These are phyloP conservation scores for Lactarius evosmus DNA, from an alignment of 768 basidiomycete genomes.

Conservation along the genomic window DNA sequence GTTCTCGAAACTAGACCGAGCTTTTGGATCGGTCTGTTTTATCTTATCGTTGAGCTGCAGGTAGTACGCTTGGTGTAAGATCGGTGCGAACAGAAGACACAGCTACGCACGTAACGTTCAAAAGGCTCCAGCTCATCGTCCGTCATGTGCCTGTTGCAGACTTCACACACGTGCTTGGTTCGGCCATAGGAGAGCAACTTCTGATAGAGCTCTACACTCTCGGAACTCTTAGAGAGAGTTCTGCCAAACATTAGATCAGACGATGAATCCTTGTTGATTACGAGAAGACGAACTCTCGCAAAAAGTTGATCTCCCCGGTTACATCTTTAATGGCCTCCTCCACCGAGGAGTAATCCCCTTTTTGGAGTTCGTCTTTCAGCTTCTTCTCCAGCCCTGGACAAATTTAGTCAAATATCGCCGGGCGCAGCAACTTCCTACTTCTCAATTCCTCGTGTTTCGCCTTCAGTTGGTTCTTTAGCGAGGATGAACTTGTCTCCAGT, in stretches of 20 bases:
- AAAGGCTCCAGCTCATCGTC: conserved; percentile 54
- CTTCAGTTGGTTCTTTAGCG: conserved; percentile 57
- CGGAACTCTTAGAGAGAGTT: conserved; percentile 32
- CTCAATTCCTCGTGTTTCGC: conserved; percentile 60
- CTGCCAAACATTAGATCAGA: conserved; percentile 28
- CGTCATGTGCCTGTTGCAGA: conserved; percentile 69
- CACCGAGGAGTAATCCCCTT: conserved; percentile 39
- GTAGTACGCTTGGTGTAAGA: not conserved
- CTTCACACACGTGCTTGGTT: conserved; percentile 64
- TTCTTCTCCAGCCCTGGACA: conserved; percentile 48
- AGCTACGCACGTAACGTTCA: conserved; percentile 48
- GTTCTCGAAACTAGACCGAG: conserved; percentile 40
- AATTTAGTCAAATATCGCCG: not conserved
- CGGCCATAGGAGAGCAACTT: conserved; percentile 55
- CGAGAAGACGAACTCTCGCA: conserved; percentile 42
- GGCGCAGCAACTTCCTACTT: conserved; percentile 41
- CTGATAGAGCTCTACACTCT: conserved; percentile 49
- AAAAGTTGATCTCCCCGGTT: conserved; percentile 40
- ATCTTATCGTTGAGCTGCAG: conserved; percentile 64
- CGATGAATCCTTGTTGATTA: conserved; percentile 5
- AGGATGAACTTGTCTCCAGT: conserved; percentile 58
- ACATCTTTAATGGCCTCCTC: conserved; percentile 50
- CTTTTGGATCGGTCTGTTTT: conserved; percentile 50
- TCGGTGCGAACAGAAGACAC: not conserved
- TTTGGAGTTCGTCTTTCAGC: conserved; percentile 40